These are phyloP conservation scores for Globisporangium paddicum DNA, from an alignment of 352 stramenopile genomes.

Conservation along the genomic window DNA sequence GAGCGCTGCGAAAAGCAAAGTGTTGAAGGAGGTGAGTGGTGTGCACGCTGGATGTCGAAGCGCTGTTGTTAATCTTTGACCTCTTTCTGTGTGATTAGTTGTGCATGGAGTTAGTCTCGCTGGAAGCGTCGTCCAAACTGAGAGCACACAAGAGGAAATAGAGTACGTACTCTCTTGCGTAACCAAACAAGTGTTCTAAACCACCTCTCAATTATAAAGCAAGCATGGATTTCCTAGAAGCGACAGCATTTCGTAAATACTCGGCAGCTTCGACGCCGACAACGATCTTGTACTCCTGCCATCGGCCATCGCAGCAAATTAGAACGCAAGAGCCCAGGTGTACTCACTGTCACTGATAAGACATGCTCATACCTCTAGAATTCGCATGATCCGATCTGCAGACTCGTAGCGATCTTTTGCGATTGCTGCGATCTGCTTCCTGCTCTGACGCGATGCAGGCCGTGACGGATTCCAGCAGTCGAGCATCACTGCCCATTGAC, in stretches of 20 bases:
- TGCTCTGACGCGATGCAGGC: constrained; percentile 29
- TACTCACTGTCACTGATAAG: too few species aligned
- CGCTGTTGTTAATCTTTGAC: neutral
- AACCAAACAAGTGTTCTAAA: neutral
- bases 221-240: constrained; percentile 20
- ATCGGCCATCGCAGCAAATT: neutral
- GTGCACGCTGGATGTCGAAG: too few species aligned
- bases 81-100: constrained; percentile 1
- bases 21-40: constrained; percentile 10
- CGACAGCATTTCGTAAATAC: constrained; percentile 32
- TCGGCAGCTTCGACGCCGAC: constrained; percentile 27
- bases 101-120: constrained; percentile 17
- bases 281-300: constrained; percentile 43
- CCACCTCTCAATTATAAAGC: neutral
- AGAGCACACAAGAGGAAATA: constrained; percentile 9
- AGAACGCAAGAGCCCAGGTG: neutral
- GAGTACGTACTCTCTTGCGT: neutral
- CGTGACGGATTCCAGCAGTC: constrained; percentile 17
- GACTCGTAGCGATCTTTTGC: constrained; percentile 59
- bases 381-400: constrained; percentile 71
- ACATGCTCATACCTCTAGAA: constrained; percentile 42
- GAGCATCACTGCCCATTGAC: constrained; percentile 11
- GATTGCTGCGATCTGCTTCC: constrained; percentile 29
- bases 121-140: constrained; percentile 13
- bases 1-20: constrained; percentile 12